Evolutionary conservation across 805 yeast genomes (phyloP), one percentile per base, ranked within the genome.

Genomic region (Wickerhamomyces sydowiorum): DNA sequence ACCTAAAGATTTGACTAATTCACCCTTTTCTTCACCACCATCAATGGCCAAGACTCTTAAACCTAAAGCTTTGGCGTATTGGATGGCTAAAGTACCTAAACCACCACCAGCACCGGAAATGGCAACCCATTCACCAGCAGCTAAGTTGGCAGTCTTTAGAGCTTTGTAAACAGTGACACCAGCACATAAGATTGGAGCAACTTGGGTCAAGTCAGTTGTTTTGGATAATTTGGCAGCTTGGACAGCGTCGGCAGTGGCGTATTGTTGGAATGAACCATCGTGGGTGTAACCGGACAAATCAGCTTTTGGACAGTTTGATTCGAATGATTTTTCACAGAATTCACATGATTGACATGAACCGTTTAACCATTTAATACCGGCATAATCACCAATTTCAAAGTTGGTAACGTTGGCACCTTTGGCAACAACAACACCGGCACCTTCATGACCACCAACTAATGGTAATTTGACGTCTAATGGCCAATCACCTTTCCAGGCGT

Each of bases 161-260:
- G 95, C 96, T 73, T 86, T 86, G 79, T 86, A 86, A 41, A 84
- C 95, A 30, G 96, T 86, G 66, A 86, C 76, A 65, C 96, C 96
- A 18, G 95, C 96, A 69, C 96, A 86, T 56, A 87, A 75, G 58
- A 86, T 78, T 53, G 96, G 95, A 6, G 95, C 79, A 43, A 79
- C 76, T 47, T 69, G 72, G 39, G 90, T 88, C 53, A 86, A 73
- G 59, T 87, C 89, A 25, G 85, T 69, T 39, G 80, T 83, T 54
- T 70, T 60, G 37, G 93, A 88, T 54, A 86, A 78, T 52, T 73
- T 69, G 20, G 95, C 95, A 24, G 93, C 95, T 60, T 86, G 93
- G 40, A 82, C 75, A 34, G 91, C 91, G 62, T 86, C 90, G 25
- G 91, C 95, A 38, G 90, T 80, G 38, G 88, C 88, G 62, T 86